These are phyloP conservation scores for Afroboletus lepidellus DNA, from an alignment of 1,284 basidiomycete species.

Conservation along the genomic window DNA sequence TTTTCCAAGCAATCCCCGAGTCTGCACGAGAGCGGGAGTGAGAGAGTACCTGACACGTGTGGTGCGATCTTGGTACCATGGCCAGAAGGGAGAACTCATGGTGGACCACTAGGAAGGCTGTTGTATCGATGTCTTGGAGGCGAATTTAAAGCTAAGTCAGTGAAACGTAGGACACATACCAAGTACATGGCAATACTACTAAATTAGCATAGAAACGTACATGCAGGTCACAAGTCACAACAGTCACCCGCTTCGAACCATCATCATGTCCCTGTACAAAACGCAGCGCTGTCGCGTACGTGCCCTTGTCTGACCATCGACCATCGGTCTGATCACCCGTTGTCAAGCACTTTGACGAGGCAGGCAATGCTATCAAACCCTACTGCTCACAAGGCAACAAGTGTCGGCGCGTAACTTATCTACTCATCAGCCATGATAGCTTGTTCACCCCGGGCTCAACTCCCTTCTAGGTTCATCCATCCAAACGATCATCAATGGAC, in stretches of 20 bases:
- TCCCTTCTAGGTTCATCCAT: slow-evolving; percentile 48
- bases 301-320: slow-evolving; percentile 5
- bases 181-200: too few species aligned
- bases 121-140: slow-evolving; percentile 11
- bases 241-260: slow-evolving; percentile 21
- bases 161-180: not conserved
- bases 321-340: slow-evolving; percentile 11
- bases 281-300: slow-evolving; percentile 48
- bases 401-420: slow-evolving; percentile 42
- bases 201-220: too few species aligned
- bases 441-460: slow-evolving; percentile 10
- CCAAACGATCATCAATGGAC: slow-evolving; percentile 48
- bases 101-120: not conserved
- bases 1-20: slow-evolving; percentile 27
- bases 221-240: slow-evolving; percentile 27
- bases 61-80: slow-evolving; percentile 19
- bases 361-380: slow-evolving; percentile 41
- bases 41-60: slow-evolving; percentile 35
- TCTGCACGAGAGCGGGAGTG: slow-evolving; percentile 41
- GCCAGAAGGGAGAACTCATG: slow-evolving; percentile 35
- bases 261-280: slow-evolving; percentile 39
- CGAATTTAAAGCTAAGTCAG: too few species aligned
- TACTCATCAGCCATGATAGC: slow-evolving; percentile 4
- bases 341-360: slow-evolving; percentile 44
- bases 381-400: slow-evolving; percentile 45